Conservation (phyloP, 805 yeast species). For the Phaffomyces antillensis region DNA sequence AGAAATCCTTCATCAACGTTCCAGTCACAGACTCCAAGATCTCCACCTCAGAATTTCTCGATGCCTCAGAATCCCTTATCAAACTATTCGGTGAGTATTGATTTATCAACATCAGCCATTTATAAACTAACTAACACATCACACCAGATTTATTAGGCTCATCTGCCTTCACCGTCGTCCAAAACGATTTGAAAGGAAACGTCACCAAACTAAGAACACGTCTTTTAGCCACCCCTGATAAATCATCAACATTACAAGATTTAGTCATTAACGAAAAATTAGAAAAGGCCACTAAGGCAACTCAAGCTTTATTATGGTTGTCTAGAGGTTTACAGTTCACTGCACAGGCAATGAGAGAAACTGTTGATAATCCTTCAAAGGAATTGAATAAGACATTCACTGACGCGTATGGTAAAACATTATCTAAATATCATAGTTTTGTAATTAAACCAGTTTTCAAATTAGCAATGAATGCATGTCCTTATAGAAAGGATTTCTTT, state of each 20-base stretch:
- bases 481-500: conserved; percentile 81
- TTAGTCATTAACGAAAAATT: conserved; percentile 66
- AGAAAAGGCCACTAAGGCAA: conserved; percentile 63
- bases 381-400: conserved; percentile 78
- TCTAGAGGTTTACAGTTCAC: conserved; percentile 83
- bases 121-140: neutral
- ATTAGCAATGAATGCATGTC: conserved; percentile 93
- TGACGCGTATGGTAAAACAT: conserved; percentile 75
- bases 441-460: conserved; percentile 81
- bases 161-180: conserved; percentile 78
- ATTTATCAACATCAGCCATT: neutral
- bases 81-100: conserved; percentile 56
- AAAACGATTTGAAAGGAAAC: conserved; percentile 83
- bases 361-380: conserved; percentile 48
- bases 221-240: conserved; percentile 56
- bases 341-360: conserved; percentile 82
- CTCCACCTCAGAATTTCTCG: conserved; percentile 68
- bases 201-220: conserved; percentile 66
- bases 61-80: conserved; percentile 78
- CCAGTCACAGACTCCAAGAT: conserved; percentile 56
- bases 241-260: conserved; percentile 66
- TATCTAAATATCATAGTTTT: conserved; percentile 75
- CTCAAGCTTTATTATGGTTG: conserved; percentile 88
- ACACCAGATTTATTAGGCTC: conserved; percentile 63
- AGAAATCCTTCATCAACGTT: conserved; percentile 69